phyloP scores from a whole-genome alignment of 2,329 filamentous ascomycete genomes.

The Fusarium pseudograminearum region DNA sequence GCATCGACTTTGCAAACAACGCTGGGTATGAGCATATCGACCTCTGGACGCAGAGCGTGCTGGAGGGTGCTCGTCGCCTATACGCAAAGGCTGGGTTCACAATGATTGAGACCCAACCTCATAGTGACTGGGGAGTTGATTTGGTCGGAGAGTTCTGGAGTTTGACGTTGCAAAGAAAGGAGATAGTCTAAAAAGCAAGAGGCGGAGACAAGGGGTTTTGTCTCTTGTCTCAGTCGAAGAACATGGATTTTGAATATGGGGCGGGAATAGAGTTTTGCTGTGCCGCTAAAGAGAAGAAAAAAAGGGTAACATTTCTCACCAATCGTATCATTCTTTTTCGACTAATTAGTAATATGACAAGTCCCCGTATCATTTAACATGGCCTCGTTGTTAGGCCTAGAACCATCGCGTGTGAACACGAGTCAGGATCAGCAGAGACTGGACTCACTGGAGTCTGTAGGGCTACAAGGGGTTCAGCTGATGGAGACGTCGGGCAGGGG shows the following conservation, averaged over 20 bases:
- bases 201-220: background rate
- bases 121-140: background rate
- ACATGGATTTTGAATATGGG: background rate
- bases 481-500: background rate
- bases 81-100: background rate
- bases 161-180: background rate
- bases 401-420: background rate
- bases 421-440: background rate
- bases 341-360: background rate
- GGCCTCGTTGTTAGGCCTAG: background rate
- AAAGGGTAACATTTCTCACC: background rate
- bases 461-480: background rate
- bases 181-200: background rate
- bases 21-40: background rate
- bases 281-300: background rate
- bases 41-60: constrained; percentile 7
- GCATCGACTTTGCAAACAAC: constrained; percentile 4
- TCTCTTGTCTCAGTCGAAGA: background rate
- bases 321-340: background rate
- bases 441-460: background rate
- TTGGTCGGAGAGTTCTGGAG: constrained; percentile 10
- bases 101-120: background rate
- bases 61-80: constrained; percentile 2
- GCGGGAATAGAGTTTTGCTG: background rate
- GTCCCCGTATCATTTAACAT: too few species aligned